phyloP scores from a whole-genome alignment of 345 rosid species.

The Bruguiera sexangula region DNA sequence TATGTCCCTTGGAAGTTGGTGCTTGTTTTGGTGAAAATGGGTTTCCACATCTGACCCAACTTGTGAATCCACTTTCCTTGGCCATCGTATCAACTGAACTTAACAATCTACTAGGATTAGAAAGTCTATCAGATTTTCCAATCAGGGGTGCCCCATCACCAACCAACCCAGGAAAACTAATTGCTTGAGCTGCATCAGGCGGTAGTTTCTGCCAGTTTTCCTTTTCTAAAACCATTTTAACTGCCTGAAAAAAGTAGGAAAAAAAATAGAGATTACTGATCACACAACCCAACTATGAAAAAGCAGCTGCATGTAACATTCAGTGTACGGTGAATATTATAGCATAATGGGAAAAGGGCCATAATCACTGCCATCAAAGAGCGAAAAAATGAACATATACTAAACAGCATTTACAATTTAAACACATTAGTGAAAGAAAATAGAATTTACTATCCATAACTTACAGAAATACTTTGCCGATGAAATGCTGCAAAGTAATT shows the following conservation, averaged over 20 bases:
- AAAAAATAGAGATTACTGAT: not conserved
- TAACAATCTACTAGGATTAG: conserved; percentile 43
- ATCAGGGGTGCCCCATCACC: conserved; percentile 96
- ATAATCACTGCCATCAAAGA: not conserved
- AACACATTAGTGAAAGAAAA: not conserved
- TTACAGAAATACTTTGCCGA: conserved; percentile 82
- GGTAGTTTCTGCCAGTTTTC: conserved; percentile 84
- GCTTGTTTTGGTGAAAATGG: conserved; percentile 66
- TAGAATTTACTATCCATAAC: conserved; percentile 18
- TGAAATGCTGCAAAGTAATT: conserved; percentile 80
- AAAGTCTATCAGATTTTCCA: conserved; percentile 49
- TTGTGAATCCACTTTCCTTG: conserved; percentile 67
- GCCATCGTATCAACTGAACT: conserved; percentile 35
- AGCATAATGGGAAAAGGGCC: not conserved
- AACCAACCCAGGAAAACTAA: conserved; percentile 86
- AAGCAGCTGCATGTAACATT: too few relatives aligned
- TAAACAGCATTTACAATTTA: not conserved
- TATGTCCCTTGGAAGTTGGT: conserved; percentile 36
- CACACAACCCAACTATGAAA: not conserved
- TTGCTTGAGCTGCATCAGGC: conserved; percentile 59
- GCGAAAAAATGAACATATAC: not conserved
- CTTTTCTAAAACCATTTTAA: conserved; percentile 97
- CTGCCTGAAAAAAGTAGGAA: conserved; percentile 54
- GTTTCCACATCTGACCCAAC: conserved; percentile 80
- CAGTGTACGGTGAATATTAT: too few relatives aligned